A percentile compares a stretch with the other conserved stretches of the same genome.
phyloP scores from a whole-genome alignment of 805 yeast genomes.

The Candida schatavii region DNA sequence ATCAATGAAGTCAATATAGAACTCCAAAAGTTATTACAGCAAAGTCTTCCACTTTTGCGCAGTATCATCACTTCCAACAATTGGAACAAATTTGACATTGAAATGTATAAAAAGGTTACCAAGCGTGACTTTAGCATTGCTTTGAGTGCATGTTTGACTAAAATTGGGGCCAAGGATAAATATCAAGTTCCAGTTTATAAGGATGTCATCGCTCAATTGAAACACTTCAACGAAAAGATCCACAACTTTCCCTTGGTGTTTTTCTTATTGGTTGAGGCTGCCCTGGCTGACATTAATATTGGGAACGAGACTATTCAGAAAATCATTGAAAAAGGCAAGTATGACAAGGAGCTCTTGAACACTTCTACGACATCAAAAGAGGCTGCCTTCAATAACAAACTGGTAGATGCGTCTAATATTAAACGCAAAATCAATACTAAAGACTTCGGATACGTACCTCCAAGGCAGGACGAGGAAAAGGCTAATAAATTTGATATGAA shows the following conservation, averaged over 20 bases:
- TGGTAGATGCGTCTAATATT: not conserved
- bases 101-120: constrained; percentile 12
- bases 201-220: constrained; percentile 12
- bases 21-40: not conserved
- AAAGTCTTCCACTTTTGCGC: not conserved
- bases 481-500: constrained; percentile 18
- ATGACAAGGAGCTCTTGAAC: not conserved
- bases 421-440: not conserved
- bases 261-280: not conserved
- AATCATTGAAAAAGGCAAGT: not conserved
- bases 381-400: not conserved
- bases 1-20: constrained; percentile 5
- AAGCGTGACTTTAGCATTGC: not conserved
- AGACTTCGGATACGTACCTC: not conserved
- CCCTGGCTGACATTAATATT: not conserved
- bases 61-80: constrained; percentile 7
- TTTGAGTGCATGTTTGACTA: constrained; percentile 6
- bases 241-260: constrained; percentile 16
- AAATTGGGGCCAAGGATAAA: not conserved
- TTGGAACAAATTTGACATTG: constrained; percentile 11
- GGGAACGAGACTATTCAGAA: not conserved
- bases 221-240: constrained; percentile 15
- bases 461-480: constrained; percentile 8
- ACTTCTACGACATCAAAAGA: not conserved
- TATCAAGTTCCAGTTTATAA: constrained; percentile 12